Percentiles rank a stretch among this genome's conserved stretches.
phyloP scores from a whole-genome alignment of 805 yeast genomes.

The Yarrowia divulgata region DNA sequence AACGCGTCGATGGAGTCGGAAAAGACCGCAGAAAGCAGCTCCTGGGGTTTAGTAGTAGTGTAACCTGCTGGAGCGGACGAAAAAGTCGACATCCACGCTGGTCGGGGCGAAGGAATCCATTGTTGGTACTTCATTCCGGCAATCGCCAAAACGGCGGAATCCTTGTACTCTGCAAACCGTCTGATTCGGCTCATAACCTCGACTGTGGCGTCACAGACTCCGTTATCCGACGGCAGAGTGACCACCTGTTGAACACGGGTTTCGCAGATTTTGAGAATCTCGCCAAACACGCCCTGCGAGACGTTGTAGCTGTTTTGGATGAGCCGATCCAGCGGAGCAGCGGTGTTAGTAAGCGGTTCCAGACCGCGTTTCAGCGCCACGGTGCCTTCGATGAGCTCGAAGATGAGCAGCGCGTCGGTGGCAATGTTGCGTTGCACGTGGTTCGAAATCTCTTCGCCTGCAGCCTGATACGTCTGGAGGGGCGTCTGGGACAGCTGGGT shows the following conservation, averaged over 20 bases:
- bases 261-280: constrained; percentile 65
- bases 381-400: constrained; percentile 64
- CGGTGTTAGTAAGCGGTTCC: constrained; percentile 41
- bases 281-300: constrained; percentile 57
- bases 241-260: constrained; percentile 56
- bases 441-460: constrained; percentile 53
- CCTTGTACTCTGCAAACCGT: constrained; percentile 66
- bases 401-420: constrained; percentile 60
- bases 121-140: constrained; percentile 62
- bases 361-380: constrained; percentile 46
- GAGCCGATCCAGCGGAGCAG: constrained; percentile 5
- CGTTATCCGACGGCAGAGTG: constrained; percentile 67
- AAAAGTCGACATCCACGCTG: constrained; percentile 60
- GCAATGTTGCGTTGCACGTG: constrained; percentile 55
- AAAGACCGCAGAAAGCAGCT: constrained; percentile 67
- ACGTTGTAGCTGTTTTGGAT: constrained; percentile 25
- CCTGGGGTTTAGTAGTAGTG: constrained; percentile 55
- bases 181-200: constrained; percentile 73
- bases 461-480: constrained; percentile 52
- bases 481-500: constrained; percentile 51
- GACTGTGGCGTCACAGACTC: constrained; percentile 74
- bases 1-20: constrained; percentile 83
- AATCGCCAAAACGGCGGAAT: constrained; percentile 61
- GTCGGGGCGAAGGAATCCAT: constrained; percentile 71
- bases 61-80: constrained; percentile 58